Percentiles rank a stretch among this genome's conserved stretches.
These are phyloP conservation scores for Fusarium beomiforme DNA, from an alignment of 2,329 filamentous ascomycete genomes.

Conservation along the genomic window DNA sequence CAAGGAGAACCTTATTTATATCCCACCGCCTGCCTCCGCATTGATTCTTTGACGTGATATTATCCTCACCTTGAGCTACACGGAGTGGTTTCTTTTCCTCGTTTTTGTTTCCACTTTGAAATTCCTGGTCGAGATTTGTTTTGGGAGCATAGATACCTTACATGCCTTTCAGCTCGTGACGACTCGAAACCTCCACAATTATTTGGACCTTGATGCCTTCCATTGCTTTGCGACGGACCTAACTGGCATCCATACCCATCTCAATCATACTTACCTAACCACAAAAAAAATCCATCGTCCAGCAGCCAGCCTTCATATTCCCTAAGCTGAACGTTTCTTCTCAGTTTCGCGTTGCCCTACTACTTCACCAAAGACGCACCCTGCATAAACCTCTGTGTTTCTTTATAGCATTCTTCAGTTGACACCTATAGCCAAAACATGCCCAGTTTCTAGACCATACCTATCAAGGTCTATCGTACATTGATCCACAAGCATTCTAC, in stretches of 20 bases:
- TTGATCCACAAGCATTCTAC: background rate
- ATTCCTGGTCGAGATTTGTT: background rate
- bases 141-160: background rate
- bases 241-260: background rate
- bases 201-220: constrained; percentile 15
- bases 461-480: constrained; percentile 12
- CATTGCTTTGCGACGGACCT: constrained; percentile 2
- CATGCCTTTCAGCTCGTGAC: background rate
- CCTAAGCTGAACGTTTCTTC: background rate
- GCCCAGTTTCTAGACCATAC: background rate
- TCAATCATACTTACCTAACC: background rate
- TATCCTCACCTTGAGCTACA: background rate
- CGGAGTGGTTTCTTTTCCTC: background rate
- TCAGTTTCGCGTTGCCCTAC: background rate
- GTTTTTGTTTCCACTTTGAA: background rate
- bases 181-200: constrained; percentile 12
- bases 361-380: background rate
- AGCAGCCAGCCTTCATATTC: background rate
- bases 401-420: background rate
- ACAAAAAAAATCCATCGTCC: background rate
- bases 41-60: background rate
- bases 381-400: background rate
- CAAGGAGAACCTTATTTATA: constrained; percentile 5
- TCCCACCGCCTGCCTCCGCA: background rate
- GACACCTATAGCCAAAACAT: constrained; percentile 3